Evolutionary conservation across 2,329 filamentous ascomycete genomes (phyloP), one percentile per base, ranked within the genome.

Genomic region (Monosporascus sp.): DNA sequence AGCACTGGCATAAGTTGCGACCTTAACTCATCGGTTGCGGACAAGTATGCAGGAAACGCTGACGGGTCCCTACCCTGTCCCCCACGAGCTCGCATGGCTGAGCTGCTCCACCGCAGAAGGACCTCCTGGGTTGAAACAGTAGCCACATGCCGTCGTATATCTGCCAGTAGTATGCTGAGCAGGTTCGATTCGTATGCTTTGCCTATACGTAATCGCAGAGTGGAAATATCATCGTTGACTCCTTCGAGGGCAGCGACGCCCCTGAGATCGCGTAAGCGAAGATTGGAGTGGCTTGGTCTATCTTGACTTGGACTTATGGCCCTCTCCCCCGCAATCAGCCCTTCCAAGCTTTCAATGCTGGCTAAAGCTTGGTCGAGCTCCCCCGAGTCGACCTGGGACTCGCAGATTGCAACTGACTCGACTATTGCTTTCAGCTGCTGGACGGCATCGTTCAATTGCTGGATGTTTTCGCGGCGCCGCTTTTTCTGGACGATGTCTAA

Each of bases 101-200:
- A 84, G 60, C 81, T 85, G 51, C 87, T 89, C 90, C 93, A 97
- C 60, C 94, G 82, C 62, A 89, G 85, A 14, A 99, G 73, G 1
- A 95, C 93, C 48, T 90, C 86, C 36, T 83, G 74, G 1, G 75
- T 74, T 1, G 90, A 84, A 2, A 94, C 86, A 2, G 79, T 82
- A 50, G 89, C 85, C 27, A 91, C 78, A 67, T 99, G 94, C n/a
- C 81, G 78, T 50, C 89, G 83, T 41, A 97, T 72, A 69, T 99
- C 94, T 3, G 78, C 80, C 31, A 97, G 77, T 18, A 99, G 77
- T 27, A 89, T 82, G 54, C 85, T 82, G 31, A 94, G 77, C 63
- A 97, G 96, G 45, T 86, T 85, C 2, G 80, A 75, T 67, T 97
- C 92, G 65, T 92, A 97, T 0, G 86, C 89, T 69, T 88, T 91